Conservation (phyloP, 495 filamentous ascomycete species). For the Podospora fimiseda region DNA sequence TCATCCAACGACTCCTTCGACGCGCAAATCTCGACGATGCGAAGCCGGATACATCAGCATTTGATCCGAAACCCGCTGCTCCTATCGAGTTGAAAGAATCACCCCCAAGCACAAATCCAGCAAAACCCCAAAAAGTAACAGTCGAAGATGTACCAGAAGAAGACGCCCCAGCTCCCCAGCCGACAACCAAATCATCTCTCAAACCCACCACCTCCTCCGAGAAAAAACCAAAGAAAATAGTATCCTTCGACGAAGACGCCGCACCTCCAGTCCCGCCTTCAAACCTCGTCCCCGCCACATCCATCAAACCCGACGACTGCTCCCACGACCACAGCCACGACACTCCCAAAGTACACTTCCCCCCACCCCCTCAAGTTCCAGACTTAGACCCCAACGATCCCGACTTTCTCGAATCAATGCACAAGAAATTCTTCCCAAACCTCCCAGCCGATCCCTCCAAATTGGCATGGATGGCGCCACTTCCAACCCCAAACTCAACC, state of each 20-base stretch:
- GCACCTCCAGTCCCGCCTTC: conserved; percentile 25
- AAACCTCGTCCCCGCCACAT: conserved; percentile 50
- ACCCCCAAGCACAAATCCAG: conserved; percentile 10
- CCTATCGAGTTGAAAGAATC: not conserved
- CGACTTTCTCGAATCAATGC: conserved; percentile 74
- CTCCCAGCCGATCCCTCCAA: conserved; percentile 77
- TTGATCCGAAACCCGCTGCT: conserved; percentile 21
- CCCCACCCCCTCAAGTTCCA: conserved; percentile 37
- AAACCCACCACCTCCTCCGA: conserved; percentile 16
- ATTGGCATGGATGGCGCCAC: conserved; percentile 81
- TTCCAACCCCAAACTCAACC: conserved; percentile 49
- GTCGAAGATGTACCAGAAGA: conserved; percentile 15
- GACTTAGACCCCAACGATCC: conserved; percentile 77
- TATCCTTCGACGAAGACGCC: conserved; percentile 18
- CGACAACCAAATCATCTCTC: conserved; percentile 16
- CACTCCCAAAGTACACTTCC: conserved; percentile 33
- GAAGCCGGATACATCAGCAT: conserved; percentile 24
- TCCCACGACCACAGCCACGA: conserved; percentile 21
- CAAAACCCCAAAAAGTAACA: conserved; percentile 14
- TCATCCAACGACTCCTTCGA: conserved; percentile 70
- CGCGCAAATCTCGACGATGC: conserved; percentile 71
- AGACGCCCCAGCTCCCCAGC: not conserved
- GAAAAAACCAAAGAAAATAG: not conserved
- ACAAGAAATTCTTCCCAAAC: conserved; percentile 86
- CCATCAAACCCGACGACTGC: conserved; percentile 17